Evolutionary conservation across 1,139 yeast genomes (phyloP).

Genomic region (Pichia sp.): DNA sequence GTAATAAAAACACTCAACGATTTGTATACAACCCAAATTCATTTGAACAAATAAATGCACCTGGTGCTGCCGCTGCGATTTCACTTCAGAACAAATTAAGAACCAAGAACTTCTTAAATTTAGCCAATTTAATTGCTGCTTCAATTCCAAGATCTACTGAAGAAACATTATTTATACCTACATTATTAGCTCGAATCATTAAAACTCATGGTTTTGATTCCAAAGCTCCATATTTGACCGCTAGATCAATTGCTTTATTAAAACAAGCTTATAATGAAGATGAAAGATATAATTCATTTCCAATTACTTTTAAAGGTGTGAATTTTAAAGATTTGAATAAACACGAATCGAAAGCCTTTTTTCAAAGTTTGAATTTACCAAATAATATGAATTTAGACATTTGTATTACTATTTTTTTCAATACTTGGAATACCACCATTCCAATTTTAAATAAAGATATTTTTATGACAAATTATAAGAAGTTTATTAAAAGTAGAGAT

Average conservation of each 20-base stretch:
- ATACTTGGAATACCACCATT: constrained; percentile 68
- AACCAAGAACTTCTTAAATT: constrained; percentile 39
- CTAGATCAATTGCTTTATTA: constrained; percentile 61
- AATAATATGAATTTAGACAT: constrained; percentile 52
- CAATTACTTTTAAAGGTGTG: constrained; percentile 31
- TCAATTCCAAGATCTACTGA: constrained; percentile 74
- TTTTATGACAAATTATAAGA: constrained; percentile 53
- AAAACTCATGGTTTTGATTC: constrained; percentile 66
- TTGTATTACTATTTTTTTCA: constrained; percentile 56
- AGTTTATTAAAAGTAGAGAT: constrained; percentile 32
- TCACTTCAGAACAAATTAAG: constrained; percentile 52
- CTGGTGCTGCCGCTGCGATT: constrained; percentile 75
- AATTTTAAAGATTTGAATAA: constrained; percentile 32
- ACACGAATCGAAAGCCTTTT: constrained; percentile 40
- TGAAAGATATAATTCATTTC: constrained; percentile 23
- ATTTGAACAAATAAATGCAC: constrained; percentile 62
- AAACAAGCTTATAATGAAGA: constrained; percentile 40
- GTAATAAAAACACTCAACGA: neutral
- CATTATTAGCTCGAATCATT: constrained; percentile 60
- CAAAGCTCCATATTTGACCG: constrained; percentile 60
- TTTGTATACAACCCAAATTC: constrained; percentile 23
- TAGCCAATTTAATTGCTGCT: constrained; percentile 64
- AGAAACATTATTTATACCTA: constrained; percentile 68
- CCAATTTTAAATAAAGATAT: constrained; percentile 65
- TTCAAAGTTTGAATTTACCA: constrained; percentile 47